phyloP scores from a whole-genome alignment of 805 yeast species.

The Barnettozyma vustinii region DNA sequence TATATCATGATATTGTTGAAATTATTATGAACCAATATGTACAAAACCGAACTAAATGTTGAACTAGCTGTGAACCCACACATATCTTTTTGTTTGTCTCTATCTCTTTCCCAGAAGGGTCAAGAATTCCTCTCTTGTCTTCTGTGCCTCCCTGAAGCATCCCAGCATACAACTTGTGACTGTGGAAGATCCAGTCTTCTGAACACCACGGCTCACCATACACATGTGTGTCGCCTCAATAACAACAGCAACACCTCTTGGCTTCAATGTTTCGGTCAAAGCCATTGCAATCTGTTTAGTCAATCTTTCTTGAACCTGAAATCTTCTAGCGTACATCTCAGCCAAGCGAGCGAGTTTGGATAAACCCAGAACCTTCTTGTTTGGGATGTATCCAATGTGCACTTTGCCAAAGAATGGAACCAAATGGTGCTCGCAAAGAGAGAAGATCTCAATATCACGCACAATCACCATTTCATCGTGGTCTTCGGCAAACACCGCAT shows the following conservation, averaged over 20 bases:
- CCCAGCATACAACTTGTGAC: conserved; percentile 97
- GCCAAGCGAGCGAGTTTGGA: conserved; percentile 93
- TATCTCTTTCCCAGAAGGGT: conserved; percentile 65
- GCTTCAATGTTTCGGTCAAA: conserved; percentile 80
- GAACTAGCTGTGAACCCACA: conserved; percentile 1
- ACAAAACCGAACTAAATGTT: conserved; percentile 9
- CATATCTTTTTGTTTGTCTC: not conserved
- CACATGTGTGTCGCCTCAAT: conserved; percentile 99
- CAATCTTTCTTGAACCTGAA: conserved; percentile 96
- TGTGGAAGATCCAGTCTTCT: conserved; percentile 90
- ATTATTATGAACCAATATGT: not conserved
- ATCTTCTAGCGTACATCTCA: conserved; percentile 91
- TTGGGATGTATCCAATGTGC: conserved; percentile 97
- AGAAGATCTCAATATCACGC: conserved; percentile 85
- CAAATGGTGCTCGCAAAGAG: conserved; percentile 94
- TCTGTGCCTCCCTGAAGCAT: conserved; percentile 87
- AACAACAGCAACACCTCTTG: conserved; percentile 97
- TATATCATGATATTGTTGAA: conserved; percentile 9
- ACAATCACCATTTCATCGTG: conserved; percentile 99
- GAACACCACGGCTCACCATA: conserved; percentile 97
- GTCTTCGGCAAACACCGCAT: conserved; percentile 96
- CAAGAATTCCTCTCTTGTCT: conserved; percentile 94
- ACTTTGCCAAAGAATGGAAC: conserved; percentile 98
- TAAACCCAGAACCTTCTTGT: conserved; percentile 85
- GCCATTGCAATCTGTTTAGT: conserved; percentile 98